Evolutionary conservation across 805 yeast genomes (phyloP), one percentile per base, ranked within the genome.

Genomic region (Candida silvatica): DNA sequence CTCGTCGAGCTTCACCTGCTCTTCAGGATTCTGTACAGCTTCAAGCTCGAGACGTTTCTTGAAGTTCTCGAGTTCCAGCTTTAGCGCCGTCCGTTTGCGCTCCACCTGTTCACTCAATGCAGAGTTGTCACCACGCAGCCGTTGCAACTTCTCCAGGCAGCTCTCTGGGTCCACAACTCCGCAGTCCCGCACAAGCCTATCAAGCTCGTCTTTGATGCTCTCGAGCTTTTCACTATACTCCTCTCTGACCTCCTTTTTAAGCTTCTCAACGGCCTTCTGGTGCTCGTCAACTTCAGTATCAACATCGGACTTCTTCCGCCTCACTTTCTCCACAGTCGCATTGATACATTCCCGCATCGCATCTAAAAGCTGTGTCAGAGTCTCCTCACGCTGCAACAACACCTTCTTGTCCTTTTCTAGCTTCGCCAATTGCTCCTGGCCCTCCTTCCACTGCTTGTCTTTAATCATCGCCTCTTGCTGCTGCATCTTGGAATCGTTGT

Each of bases 201-300:
- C n/a, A n/a, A n/a, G n/a, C n/a, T n/a, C n/a, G n/a, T n/a, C n/a
- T n/a, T n/a, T n/a, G n/a, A n/a, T n/a, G n/a, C n/a, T n/a, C n/a
- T n/a, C n/a, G n/a, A 51, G 33, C 22, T 46, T 45, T 22, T 41
- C 39, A 18, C 38, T 40, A 28, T 40, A 43, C 2, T 38, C 29
- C 4, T 39, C 37, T 2, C 43, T 37, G 17, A 45, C 37, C 45
- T 57, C 58, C 48, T 54, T 47, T 58, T 61, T 55, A 61, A 47
- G 46, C 52, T 48, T 20, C 47, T 58, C 38, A 45, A 44, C 22
- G 52, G 62, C 31, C 39, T 28, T 34, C 17, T 28, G 24, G 29
- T 46, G 46, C 16, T 45, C 50, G n/a, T 48, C 47, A 6, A 64
- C 55, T 38, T 48, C 52, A 29, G 35, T 43, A 8, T 44, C 44